phyloP scores from a whole-genome alignment of 148 eudicot species.

The Mesembryanthemum crystallinum region DNA sequence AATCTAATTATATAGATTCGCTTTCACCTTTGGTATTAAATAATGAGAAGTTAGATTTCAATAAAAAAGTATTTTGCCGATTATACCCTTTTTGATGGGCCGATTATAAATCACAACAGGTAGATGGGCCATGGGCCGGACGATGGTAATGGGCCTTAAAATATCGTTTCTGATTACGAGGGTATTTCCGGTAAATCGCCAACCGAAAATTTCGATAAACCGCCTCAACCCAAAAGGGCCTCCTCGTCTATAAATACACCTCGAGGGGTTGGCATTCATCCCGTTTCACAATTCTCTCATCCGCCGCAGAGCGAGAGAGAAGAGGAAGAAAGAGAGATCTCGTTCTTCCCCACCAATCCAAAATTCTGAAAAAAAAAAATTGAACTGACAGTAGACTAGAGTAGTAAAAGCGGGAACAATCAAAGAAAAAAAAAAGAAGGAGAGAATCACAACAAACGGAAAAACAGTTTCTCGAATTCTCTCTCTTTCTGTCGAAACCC shows the following conservation, averaged over 20 bases:
- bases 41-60: no score
- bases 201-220: not conserved
- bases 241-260: slow-evolving; percentile 25
- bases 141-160: not conserved
- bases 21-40: no score
- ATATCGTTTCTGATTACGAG: not conserved
- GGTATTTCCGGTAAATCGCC: not conserved
- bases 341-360: not conserved
- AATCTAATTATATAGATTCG: no score
- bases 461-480: not conserved
- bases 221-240: not conserved
- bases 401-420: not conserved
- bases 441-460: no score
- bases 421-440: not conserved
- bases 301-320: slow-evolving; percentile 23
- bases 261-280: not conserved
- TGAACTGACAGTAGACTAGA: not conserved
- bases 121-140: not conserved
- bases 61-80: no score
- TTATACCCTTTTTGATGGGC: not conserved
- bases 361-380: not conserved
- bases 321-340: not conserved
- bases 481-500: slow-evolving; percentile 12
- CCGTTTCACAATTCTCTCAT: not conserved
- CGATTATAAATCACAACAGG: not conserved